Percentiles rank a stretch among this genome's conserved stretches.
Conservation (phyloP, 352 stramenopile species). For the Plasmopara muralis region DNA sequence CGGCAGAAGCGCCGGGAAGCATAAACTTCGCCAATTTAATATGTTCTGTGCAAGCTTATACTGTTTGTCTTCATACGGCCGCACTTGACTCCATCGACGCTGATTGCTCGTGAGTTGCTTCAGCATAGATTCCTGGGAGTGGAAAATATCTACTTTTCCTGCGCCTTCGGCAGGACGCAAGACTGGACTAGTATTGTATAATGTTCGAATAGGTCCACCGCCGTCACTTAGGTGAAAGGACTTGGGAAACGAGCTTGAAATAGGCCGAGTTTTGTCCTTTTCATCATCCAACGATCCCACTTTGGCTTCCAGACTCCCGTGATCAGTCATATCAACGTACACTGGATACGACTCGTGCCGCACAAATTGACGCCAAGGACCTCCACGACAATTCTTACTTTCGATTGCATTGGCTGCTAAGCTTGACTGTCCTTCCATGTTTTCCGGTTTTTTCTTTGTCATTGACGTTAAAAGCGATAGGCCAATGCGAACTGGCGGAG, state of each 20-base stretch:
- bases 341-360: conserved; percentile 34
- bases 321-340: conserved; percentile 31
- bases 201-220: conserved; percentile 31
- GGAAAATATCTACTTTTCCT: conserved; percentile 66
- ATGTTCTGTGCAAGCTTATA: conserved; percentile 77
- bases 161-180: conserved; percentile 37
- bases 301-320: conserved; percentile 29
- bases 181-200: conserved; percentile 54
- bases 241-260: conserved; percentile 56
- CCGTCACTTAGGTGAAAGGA: conserved; percentile 45
- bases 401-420: conserved; percentile 33
- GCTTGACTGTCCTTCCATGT: conserved; percentile 29
- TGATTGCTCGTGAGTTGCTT: conserved; percentile 90
- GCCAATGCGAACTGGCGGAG: conserved; percentile 37
- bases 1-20: conserved; percentile 92
- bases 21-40: conserved; percentile 96
- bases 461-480: conserved; percentile 31
- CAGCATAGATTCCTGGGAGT: conserved; percentile 65
- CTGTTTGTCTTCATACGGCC: conserved; percentile 44
- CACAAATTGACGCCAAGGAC: conserved; percentile 39
- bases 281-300: conserved; percentile 33
- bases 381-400: conserved; percentile 22
- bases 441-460: conserved; percentile 35
- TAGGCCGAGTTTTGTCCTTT: conserved; percentile 28
- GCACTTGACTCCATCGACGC: conserved; percentile 95